phyloP scores from a whole-genome alignment of 2,329 filamentous ascomycete species.

The Chalaropsis thielavioides region DNA sequence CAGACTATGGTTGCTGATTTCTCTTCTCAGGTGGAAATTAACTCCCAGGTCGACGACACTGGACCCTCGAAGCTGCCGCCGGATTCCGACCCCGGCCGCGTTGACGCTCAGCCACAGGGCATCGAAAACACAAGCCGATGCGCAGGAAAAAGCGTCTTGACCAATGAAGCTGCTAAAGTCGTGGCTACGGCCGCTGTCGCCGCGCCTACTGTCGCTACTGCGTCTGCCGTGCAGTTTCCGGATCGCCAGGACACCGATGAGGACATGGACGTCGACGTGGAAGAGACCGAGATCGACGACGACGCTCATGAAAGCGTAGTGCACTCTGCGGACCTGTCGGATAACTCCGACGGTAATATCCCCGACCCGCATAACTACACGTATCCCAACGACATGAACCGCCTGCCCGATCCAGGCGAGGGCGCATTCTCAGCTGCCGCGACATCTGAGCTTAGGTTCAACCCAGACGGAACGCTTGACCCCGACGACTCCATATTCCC shows the following conservation, averaged over 20 bases:
- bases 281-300: neutral
- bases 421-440: neutral
- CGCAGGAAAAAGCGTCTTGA: neutral
- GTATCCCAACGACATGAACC: neutral
- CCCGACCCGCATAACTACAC: neutral
- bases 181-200: neutral
- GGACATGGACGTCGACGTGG: neutral
- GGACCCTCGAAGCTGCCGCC: neutral
- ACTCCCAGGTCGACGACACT: neutral
- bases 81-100: neutral
- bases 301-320: neutral
- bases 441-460: neutral
- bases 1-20: conserved; percentile 1
- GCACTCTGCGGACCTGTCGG: neutral
- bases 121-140: neutral
- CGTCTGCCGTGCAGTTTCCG: neutral
- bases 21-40: conserved; percentile 6
- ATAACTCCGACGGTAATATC: neutral
- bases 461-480: neutral
- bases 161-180: neutral
- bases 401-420: neutral
- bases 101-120: neutral
- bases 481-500: neutral
- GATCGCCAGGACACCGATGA: neutral
- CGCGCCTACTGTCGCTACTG: neutral